Conservation (phyloP, 2,329 filamentous ascomycete genomes). For the Ciborinia camelliae region DNA sequence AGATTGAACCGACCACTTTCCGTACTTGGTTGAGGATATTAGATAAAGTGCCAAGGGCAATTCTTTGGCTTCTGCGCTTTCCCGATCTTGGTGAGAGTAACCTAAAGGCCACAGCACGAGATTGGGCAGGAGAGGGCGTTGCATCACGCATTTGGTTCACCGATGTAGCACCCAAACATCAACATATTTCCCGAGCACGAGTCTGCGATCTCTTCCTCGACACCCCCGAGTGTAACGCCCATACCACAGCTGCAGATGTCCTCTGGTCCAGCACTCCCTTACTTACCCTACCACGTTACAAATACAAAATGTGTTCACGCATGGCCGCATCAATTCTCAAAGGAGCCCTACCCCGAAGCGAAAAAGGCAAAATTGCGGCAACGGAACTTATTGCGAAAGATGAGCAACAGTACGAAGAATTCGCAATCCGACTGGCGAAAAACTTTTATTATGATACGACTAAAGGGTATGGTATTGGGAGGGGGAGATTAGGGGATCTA, state of each 20-base stretch:
- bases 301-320: constrained; percentile 98
- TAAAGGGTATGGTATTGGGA: constrained; percentile 50
- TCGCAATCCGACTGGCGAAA: constrained; percentile 65
- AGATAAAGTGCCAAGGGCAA: constrained; percentile 75
- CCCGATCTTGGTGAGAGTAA: constrained; percentile 89
- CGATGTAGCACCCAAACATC: constrained; percentile 90
- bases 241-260: constrained; percentile 94
- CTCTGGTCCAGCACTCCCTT: constrained; percentile 95
- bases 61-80: constrained; percentile 95
- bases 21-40: constrained; percentile 93
- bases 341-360: constrained; percentile 74
- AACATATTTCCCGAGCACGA: constrained; percentile 87
- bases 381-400: constrained; percentile 71
- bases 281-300: constrained; percentile 83
- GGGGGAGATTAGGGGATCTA: constrained; percentile 73
- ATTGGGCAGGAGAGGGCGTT: constrained; percentile 83
- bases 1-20: constrained; percentile 98
- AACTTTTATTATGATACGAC: constrained; percentile 56
- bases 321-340: constrained; percentile 95
- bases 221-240: constrained; percentile 96
- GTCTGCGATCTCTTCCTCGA: constrained; percentile 95
- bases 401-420: constrained; percentile 81
- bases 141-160: constrained; percentile 89
- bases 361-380: constrained; percentile 64
- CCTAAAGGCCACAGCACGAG: constrained; percentile 71